Base-by-base conservation (phyloP, 257 asterid genomes). In the Datura wrightii region DNA sequence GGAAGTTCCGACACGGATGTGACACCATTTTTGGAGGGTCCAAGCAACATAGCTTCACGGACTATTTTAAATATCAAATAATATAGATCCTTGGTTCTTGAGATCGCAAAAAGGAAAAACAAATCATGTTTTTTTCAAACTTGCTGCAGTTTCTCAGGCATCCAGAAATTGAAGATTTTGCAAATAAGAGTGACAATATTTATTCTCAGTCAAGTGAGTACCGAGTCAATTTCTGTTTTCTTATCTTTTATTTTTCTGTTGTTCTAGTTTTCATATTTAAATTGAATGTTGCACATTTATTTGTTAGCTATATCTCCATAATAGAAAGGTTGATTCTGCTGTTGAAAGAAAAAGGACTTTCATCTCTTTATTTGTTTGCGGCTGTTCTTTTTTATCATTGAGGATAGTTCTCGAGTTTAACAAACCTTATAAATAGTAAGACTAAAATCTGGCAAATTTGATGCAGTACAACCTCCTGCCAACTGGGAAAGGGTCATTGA, bases 401-500 rank as follows among this genome's bases (percentile, higher is more conserved):
- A 10, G 11, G 41, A 72, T 44, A 18, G 10, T 71, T 71, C 79
- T 71, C 3, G 0, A 2, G 39, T 71, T 72, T 2, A 46, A 24
- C 19, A 13, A 5, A 66, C 7, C 52, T 69, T 39, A 16, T 16
- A 53, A 11, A 69, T 69, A 41, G 34, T 15, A 15, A 2, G 62
- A 3, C 62, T 76, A 50, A 42, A 74, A 16, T 52, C 60, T 56
- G 36, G 3, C 83, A 19, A 18, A 60, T 39, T 66, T 83, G 76
- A 72, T 85, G 83, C 91, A 93, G 98, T 86, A 65, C 85, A 88
- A 78, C 56, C 87, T 80, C 99, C 98, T 84, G 86, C 90, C 62
- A 86, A 91, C 86, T 97, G 99, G 99, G 97, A 89, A 83, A 92
- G 86, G 83, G 92, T 94, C 85, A 91, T 97, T 50, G 92, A 94